Evolutionary conservation across 2,329 filamentous ascomycete species (phyloP).

Genomic region (Pseudonectria buxi): DNA sequence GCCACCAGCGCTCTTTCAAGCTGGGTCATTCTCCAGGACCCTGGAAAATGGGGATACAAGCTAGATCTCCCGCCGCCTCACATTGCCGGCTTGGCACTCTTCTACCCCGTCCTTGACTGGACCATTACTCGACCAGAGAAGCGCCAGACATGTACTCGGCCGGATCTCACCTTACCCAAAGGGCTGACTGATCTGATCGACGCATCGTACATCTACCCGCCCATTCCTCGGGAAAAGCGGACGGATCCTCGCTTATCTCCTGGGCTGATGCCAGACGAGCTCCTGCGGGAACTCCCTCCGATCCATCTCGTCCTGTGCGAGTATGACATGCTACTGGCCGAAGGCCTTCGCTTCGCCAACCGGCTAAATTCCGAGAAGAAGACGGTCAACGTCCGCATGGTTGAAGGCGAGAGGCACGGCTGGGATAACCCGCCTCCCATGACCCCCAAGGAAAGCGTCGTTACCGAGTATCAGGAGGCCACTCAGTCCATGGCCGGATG

Average conservation of each 20-base stretch:
- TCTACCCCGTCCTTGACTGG: constrained; percentile 58
- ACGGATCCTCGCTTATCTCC: constrained; percentile 52
- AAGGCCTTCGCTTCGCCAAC: constrained; percentile 55
- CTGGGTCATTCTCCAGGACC: constrained; percentile 39
- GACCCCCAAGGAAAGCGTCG: constrained; percentile 36
- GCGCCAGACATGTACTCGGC: constrained; percentile 44
- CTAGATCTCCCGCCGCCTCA: constrained; percentile 34
- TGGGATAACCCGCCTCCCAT: constrained; percentile 44
- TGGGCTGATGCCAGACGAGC: constrained; percentile 45
- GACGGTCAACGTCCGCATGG: constrained; percentile 34
- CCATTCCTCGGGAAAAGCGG: constrained; percentile 37
- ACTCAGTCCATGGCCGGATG: constrained; percentile 35
- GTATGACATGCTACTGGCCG: constrained; percentile 56
- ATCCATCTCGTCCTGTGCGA: constrained; percentile 57
- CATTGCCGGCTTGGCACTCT: constrained; percentile 49
- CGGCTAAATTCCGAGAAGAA: constrained; percentile 38
- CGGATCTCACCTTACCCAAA: constrained; percentile 52
- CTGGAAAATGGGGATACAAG: constrained; percentile 33
- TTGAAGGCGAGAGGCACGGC: constrained; percentile 39
- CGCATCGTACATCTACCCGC: constrained; percentile 52
- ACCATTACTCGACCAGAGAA: constrained; percentile 50
- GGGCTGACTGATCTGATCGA: constrained; percentile 57
- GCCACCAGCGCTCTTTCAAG: constrained; percentile 48
- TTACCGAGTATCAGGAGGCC: constrained; percentile 40
- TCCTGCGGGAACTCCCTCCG: constrained; percentile 46